Evolutionary conservation across 768 basidiomycete genomes (phyloP).

Genomic region (Leccinum uliginosum): DNA sequence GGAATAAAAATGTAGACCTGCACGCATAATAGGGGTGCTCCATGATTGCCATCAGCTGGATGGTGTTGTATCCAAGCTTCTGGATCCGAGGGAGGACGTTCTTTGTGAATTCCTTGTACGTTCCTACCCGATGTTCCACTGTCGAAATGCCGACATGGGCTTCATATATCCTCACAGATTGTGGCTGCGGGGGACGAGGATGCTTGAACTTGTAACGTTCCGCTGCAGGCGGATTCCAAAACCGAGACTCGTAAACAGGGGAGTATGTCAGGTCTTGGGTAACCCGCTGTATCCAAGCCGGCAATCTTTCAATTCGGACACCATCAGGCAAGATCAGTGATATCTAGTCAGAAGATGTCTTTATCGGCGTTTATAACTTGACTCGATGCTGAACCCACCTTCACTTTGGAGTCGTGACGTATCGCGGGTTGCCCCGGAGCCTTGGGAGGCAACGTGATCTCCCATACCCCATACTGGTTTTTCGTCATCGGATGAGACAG

Average conservation of each 20-base stretch:
- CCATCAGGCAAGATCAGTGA: conserved; percentile 84
- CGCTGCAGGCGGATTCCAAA: conserved; percentile 89
- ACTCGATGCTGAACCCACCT: conserved; percentile 46
- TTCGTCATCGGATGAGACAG: conserved; percentile 81
- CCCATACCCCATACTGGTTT: conserved; percentile 86
- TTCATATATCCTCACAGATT: conserved; percentile 82
- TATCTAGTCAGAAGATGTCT: conserved; percentile 48
- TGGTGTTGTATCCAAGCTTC: conserved; percentile 91
- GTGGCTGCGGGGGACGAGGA: conserved; percentile 59
- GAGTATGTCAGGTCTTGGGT: conserved; percentile 91
- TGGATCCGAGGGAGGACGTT: conserved; percentile 85
- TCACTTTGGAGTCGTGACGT: conserved; percentile 92
- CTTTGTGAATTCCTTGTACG: conserved; percentile 91
- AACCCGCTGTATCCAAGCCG: conserved; percentile 92
- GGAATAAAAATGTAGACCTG: conserved; percentile 35
- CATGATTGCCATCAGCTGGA: conserved; percentile 98
- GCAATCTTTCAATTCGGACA: conserved; percentile 83
- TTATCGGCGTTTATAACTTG: neutral
- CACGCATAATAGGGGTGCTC: conserved; percentile 98
- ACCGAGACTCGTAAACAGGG: conserved; percentile 92
- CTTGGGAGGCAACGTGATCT: conserved; percentile 68
- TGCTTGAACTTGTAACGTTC: conserved; percentile 82
- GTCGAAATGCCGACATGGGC: conserved; percentile 98
- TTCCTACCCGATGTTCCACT: conserved; percentile 79
- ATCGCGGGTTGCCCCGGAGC: conserved; percentile 73